A percentile compares a stretch with the other conserved stretches of the same genome.
These are phyloP conservation scores for Filobasidium uniguttulatum DNA, from an alignment of 1,284 basidiomycete genomes.

Conservation along the genomic window DNA sequence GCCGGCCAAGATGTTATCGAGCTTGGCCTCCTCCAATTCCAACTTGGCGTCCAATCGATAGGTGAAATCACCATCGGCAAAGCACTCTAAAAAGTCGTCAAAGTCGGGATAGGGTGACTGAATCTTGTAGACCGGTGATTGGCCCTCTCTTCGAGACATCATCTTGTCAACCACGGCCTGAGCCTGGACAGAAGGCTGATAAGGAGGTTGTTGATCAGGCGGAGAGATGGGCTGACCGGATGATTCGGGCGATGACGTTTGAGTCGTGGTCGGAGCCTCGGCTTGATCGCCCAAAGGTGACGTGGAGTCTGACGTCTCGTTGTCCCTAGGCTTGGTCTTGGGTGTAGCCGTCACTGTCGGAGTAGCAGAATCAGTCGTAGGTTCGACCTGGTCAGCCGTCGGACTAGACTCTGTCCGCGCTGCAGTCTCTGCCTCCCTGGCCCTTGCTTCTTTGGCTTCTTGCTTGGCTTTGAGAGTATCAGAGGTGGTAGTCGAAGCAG, in stretches of 20 bases:
- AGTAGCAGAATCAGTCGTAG: too few species aligned
- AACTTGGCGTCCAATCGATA: constrained; percentile 52
- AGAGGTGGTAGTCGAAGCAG: too few species aligned
- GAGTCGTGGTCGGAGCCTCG: constrained; percentile 14
- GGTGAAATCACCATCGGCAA: constrained; percentile 64
- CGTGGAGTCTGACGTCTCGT: constrained; percentile 23
- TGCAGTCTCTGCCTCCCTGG: too few species aligned
- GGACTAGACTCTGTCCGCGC: too few species aligned
- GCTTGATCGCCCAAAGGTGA: constrained; percentile 18
- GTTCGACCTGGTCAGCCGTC: too few species aligned
- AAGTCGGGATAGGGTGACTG: constrained; percentile 79
- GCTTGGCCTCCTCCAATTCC: constrained; percentile 11
- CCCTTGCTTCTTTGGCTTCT: too few species aligned
- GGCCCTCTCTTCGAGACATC: constrained; percentile 54
- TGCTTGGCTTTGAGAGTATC: too few species aligned
- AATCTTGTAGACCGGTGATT: constrained; percentile 39
- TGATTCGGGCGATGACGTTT: background rate
- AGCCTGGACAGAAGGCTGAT: constrained; percentile 73
- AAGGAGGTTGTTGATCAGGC: constrained; percentile 38
- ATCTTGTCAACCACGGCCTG: constrained; percentile 73
- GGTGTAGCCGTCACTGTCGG: too few species aligned
- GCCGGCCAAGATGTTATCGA: constrained; percentile 6
- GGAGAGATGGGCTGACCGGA: constrained; percentile 3
- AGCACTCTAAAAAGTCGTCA: constrained; percentile 48
- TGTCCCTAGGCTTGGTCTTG: too few species aligned